Evolutionary conservation across 1,284 basidiomycete genomes (phyloP).

Genomic region (Pyrrhoderma lamaoense): DNA sequence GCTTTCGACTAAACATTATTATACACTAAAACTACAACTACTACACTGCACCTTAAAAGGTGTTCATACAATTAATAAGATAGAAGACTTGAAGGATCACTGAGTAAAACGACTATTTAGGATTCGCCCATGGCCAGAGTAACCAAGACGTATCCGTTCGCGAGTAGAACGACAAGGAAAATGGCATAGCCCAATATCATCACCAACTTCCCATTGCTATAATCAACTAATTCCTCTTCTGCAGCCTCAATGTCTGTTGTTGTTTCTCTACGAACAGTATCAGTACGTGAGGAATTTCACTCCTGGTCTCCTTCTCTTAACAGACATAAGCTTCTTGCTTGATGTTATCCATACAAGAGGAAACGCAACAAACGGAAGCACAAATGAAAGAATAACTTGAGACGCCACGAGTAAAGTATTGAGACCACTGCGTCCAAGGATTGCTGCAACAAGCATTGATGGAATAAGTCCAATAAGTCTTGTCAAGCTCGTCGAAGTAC

Average conservation of each 20-base stretch:
- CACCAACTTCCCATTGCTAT: conserved; percentile 51
- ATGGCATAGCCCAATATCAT: conserved; percentile 51
- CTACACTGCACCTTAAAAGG: no score
- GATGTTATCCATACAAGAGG: conserved; percentile 76
- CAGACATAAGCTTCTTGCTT: conserved; percentile 62
- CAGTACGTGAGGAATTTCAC: not conserved
- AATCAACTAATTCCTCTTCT: conserved; percentile 38
- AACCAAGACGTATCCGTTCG: conserved; percentile 62
- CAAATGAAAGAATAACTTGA: conserved; percentile 83
- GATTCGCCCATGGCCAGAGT: conserved; percentile 35
- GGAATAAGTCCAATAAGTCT: conserved; percentile 82
- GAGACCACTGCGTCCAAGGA: conserved; percentile 71
- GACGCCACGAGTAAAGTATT: conserved; percentile 78
- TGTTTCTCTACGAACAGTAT: conserved; percentile 12
- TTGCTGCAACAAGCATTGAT: conserved; percentile 71
- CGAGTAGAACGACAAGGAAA: conserved; percentile 56
- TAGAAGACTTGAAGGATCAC: no score
- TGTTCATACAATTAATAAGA: no score
- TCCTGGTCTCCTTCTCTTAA: conserved; percentile 27
- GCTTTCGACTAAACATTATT: no score
- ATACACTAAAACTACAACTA: no score
- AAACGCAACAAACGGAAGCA: conserved; percentile 82
- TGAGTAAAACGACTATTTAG: no score
- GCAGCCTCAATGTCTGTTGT: conserved; percentile 13
- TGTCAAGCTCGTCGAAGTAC: conserved; percentile 78